phyloP scores from a whole-genome alignment of 75 land plant species.

The Chamaecyparis obtusa region DNA sequence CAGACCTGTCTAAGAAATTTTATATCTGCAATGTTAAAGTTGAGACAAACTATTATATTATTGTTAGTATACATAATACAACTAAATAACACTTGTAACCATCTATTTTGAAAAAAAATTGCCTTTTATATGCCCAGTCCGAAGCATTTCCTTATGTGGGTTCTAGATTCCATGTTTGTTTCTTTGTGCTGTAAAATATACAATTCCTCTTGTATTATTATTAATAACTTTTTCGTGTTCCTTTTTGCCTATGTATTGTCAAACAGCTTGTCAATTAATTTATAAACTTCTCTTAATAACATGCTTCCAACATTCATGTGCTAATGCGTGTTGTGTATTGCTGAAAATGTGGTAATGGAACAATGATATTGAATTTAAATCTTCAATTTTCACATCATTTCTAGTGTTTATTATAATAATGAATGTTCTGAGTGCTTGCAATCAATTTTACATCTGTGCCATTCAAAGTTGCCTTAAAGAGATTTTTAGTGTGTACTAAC shows the following conservation, averaged over 20 bases:
- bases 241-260: neutral
- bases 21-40: neutral
- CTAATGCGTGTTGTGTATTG: neutral
- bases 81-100: neutral
- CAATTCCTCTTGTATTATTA: neutral
- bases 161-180: neutral
- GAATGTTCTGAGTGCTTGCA: neutral
- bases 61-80: neutral
- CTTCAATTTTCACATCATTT: neutral
- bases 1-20: neutral
- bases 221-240: neutral
- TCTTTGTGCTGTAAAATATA: neutral
- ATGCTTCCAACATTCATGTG: neutral
- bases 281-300: neutral
- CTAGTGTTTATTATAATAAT: neutral
- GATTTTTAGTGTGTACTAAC: neutral
- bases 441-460: neutral
- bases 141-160: neutral
- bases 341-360: neutral
- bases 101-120: neutral
- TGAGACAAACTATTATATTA: neutral
- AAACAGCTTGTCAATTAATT: neutral
- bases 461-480: neutral
- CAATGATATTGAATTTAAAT: neutral
- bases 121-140: neutral